Base-by-base conservation (phyloP, 1,139 yeast species). In the Yamadazyma siamensis region DNA sequence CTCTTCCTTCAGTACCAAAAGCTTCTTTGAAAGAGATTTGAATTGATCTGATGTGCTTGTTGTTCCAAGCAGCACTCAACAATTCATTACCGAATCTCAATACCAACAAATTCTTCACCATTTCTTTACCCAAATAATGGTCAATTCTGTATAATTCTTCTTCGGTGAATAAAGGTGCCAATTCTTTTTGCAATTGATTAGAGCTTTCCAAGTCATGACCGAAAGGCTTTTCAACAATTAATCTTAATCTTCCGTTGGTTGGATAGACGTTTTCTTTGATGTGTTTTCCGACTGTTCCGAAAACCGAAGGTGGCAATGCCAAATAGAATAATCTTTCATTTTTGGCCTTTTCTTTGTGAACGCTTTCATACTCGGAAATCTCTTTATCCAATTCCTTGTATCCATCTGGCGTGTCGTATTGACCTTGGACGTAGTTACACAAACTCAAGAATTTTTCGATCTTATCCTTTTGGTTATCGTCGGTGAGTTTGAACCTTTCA, bases 1-100 rank as follows among this genome's bases (percentile, higher is more conserved):
- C 98, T 54, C 99, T 80, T 38, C 98, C 98, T 62, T 91, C 96
- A 27, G 98, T 91, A 36, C 98, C 98, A 50, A 94, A 89, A 9
- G 91, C 84, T 64, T 91, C 99, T 65, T 94, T 94, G 69, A 91
- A 89, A 14, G 91, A 75, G 45, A 91, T 79, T 63, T 89, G 96
- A 40, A 91, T 80, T 31, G 81, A 76, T 40, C 78, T 72, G 52
- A 91, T 79, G 59, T 75, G 80, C 44, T 83, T 75, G 54, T 72
- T 78, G 65, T 84, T 83, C 96, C 97, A 91, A 33, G 85, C 77
- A 15, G 95, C 86, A 52, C 75, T 75, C 52, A 91, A 70, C 57
- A 89, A 74, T 50, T 80, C 80, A 63, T 91, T 91, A 44, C 95
- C 95, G 54, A 91, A 91, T 54, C 98, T 76, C 50, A 89, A 66